phyloP scores from a whole-genome alignment of 1,139 yeast genomes.

The Cylindricascospora bacillispora region DNA sequence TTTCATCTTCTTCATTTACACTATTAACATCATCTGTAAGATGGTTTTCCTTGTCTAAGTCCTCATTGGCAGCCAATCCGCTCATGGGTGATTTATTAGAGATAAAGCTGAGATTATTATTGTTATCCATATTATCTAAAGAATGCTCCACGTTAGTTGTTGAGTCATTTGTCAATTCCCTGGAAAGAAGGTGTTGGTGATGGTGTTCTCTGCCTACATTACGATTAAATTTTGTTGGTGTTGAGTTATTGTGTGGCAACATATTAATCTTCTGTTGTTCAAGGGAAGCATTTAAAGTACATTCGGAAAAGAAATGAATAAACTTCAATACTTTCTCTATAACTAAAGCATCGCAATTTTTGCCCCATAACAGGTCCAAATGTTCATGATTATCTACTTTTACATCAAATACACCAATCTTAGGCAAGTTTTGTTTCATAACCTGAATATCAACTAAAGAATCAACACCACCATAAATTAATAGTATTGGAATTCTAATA shows the following conservation, averaged over 20 bases:
- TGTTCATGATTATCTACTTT: constrained; percentile 49
- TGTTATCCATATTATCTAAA: too few species aligned
- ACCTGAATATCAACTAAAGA: constrained; percentile 75
- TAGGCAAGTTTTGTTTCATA: constrained; percentile 35
- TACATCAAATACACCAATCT: constrained; percentile 23
- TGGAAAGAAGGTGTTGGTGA: too few species aligned
- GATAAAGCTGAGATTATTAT: too few species aligned
- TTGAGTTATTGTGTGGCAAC: not conserved
- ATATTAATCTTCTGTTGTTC: not conserved
- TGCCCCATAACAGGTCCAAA: constrained; percentile 83
- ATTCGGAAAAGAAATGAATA: constrained; percentile 12
- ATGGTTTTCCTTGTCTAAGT: constrained; percentile 15
- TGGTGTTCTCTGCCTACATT: too few species aligned
- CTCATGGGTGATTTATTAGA: too few species aligned
- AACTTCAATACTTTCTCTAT: constrained; percentile 39
- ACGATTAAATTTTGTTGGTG: not conserved
- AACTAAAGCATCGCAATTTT: constrained; percentile 43
- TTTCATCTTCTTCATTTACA: constrained; percentile 13
- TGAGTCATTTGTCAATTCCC: too few species aligned
- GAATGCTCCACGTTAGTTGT: too few species aligned
- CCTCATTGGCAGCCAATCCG: too few species aligned
- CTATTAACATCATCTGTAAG: not conserved
- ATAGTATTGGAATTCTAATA: constrained; percentile 55
- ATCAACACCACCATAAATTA: constrained; percentile 71
- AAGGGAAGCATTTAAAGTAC: not conserved